A percentile compares a stretch with the other conserved stretches of the same genome.
phyloP scores from a whole-genome alignment of 768 basidiomycete genomes.

The Crepidotus variabilis region DNA sequence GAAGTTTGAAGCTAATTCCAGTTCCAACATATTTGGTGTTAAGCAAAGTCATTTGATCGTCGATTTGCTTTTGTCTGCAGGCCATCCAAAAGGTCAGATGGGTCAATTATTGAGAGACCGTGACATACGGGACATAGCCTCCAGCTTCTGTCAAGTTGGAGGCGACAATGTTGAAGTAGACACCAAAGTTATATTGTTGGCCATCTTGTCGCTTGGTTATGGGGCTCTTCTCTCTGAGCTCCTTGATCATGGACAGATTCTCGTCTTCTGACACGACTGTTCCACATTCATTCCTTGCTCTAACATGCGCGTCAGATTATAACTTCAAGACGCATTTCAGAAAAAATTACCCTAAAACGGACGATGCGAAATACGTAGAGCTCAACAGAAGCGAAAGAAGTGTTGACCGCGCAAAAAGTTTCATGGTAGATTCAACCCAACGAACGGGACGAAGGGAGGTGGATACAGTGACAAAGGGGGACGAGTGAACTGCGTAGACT shows the following conservation, averaged over 20 bases:
- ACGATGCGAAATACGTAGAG: background rate
- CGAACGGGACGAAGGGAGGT: background rate
- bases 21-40: conserved; percentile 34
- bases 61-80: conserved; percentile 30
- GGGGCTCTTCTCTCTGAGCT: conserved; percentile 6
- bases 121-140: conserved; percentile 36
- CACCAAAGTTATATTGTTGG: conserved; percentile 21
- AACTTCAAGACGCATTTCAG: too few species aligned
- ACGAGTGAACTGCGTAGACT: too few species aligned
- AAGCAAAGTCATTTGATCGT: conserved; percentile 34
- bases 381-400: conserved; percentile 1
- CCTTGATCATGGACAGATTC: conserved; percentile 9
- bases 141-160: conserved; percentile 27
- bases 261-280: conserved; percentile 18
- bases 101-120: background rate
- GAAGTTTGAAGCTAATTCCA: conserved; percentile 33
- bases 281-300: conserved; percentile 13
- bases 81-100: background rate
- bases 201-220: conserved; percentile 7
- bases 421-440: background rate
- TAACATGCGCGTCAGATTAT: background rate
- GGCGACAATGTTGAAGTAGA: conserved; percentile 29
- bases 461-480: too few species aligned
- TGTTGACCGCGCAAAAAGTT: background rate
- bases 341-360: background rate